Percentiles rank a stretch among this genome's conserved stretches.
Evolutionary conservation across 805 yeast genomes (phyloP).

Genomic region (Saturnispora silvae): DNA sequence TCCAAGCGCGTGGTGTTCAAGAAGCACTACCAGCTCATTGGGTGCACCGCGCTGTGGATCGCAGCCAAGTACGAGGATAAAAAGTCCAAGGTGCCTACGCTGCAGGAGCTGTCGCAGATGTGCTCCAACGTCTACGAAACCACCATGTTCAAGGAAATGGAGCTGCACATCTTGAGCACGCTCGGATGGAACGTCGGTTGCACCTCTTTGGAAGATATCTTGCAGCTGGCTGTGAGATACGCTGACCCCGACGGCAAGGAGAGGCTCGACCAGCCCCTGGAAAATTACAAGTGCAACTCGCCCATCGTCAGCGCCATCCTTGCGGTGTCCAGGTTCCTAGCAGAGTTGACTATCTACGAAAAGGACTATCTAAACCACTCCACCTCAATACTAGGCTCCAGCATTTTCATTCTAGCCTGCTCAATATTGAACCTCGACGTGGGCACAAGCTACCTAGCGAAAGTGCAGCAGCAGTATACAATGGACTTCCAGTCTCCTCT

Average conservation of each 20-base stretch:
- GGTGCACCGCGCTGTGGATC: slow-evolving; percentile 88
- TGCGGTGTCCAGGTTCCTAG: slow-evolving; percentile 43
- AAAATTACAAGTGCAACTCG: slow-evolving; percentile 22
- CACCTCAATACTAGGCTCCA: slow-evolving; percentile 35
- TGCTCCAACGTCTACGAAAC: slow-evolving; percentile 48
- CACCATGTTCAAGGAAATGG: slow-evolving; percentile 37
- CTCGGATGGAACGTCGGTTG: slow-evolving; percentile 34
- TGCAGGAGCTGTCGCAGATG: slow-evolving; percentile 43
- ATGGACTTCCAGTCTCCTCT: slow-evolving; percentile 10
- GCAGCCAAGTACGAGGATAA: slow-evolving; percentile 72
- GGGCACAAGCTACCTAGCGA: slow-evolving; percentile 25
- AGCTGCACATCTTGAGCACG: slow-evolving; percentile 31
- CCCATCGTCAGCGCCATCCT: slow-evolving; percentile 40
- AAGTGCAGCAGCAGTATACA: neutral
- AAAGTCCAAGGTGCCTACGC: slow-evolving; percentile 46
- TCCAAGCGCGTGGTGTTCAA: slow-evolving; percentile 74
- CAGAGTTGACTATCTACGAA: slow-evolving; percentile 44
- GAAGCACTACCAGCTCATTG: slow-evolving; percentile 83
- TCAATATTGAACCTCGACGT: slow-evolving; percentile 39
- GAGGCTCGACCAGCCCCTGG: slow-evolving; percentile 19
- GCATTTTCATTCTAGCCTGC: slow-evolving; percentile 46
- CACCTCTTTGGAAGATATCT: slow-evolving; percentile 43
- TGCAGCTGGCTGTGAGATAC: slow-evolving; percentile 29
- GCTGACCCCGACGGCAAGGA: slow-evolving; percentile 27
- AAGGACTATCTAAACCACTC: slow-evolving; percentile 34